These are phyloP conservation scores for Verruconis gallopava DNA, from an alignment of 2,329 filamentous ascomycete species.

Conservation along the genomic window DNA sequence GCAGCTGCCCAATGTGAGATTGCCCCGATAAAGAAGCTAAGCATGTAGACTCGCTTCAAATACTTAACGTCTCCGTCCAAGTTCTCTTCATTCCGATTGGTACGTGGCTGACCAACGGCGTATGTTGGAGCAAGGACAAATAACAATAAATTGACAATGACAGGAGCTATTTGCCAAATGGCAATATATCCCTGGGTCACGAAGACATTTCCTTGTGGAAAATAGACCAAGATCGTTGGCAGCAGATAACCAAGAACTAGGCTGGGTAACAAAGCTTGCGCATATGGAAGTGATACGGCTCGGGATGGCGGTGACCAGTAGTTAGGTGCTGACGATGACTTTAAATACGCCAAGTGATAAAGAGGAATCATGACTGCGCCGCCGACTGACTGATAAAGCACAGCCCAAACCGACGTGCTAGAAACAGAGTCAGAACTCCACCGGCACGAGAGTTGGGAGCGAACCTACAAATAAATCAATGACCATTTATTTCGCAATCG, in stretches of 20 bases:
- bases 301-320: not conserved
- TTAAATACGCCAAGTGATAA: not conserved
- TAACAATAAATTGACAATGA: not conserved
- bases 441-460: not conserved
- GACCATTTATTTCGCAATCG: not conserved
- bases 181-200: not conserved
- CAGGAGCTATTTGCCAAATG: not conserved
- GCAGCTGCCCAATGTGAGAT: not conserved
- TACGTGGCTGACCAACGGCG: not conserved
- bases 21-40: not conserved
- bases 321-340: not conserved
- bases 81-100: not conserved
- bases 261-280: not conserved
- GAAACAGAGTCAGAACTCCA: not conserved
- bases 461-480: not conserved
- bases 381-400: not conserved
- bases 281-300: not conserved
- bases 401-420: not conserved
- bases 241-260: not conserved
- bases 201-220: not conserved
- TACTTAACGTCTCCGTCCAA: not conserved
- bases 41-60: not conserved
- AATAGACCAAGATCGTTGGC: not conserved
- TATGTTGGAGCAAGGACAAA: not conserved
- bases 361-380: constrained; percentile 1